Conservation (phyloP, 305 asterid species). For the Plantago rigida region DNA sequence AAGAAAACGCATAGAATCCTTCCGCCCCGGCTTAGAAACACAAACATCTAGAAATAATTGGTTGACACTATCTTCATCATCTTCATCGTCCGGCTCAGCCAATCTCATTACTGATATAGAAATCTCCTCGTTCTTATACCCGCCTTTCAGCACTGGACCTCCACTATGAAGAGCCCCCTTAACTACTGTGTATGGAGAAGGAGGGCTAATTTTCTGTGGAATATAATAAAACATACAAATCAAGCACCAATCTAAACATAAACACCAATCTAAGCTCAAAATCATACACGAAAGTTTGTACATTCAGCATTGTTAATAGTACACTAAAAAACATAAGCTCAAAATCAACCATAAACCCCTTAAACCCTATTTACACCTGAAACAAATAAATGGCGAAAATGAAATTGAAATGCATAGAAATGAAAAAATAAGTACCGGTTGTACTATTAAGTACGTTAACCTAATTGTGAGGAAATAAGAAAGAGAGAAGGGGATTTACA, state of each 20-base stretch:
- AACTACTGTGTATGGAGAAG: conserved; percentile 66
- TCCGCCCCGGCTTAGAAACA: conserved; percentile 65
- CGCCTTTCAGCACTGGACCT: conserved; percentile 69
- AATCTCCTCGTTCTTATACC: conserved; percentile 64
- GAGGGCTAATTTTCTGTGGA: conserved; percentile 78
- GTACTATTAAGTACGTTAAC: background rate
- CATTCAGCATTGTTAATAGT: background rate
- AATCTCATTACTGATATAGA: conserved; percentile 65
- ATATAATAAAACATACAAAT: conserved; percentile 12
- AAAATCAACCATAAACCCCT: background rate
- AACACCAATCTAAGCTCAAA: background rate
- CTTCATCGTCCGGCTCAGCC: conserved; percentile 57
- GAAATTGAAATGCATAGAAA: background rate
- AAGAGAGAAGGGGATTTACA: conserved; percentile 29
- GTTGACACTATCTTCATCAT: conserved; percentile 39
- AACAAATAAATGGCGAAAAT: background rate
- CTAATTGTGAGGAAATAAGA: background rate
- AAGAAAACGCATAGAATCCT: conserved; percentile 65
- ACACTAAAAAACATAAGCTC: background rate
- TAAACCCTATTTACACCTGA: background rate
- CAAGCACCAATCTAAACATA: conserved; percentile 19
- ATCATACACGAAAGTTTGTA: background rate
- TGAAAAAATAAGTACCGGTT: background rate
- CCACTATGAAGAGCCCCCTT: conserved; percentile 70
- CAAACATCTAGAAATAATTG: conserved; percentile 76